A percentile compares a stretch with the other conserved stretches of the same genome.
Conservation (phyloP, 768 basidiomycete species). For the Saitozyma podzolica region DNA sequence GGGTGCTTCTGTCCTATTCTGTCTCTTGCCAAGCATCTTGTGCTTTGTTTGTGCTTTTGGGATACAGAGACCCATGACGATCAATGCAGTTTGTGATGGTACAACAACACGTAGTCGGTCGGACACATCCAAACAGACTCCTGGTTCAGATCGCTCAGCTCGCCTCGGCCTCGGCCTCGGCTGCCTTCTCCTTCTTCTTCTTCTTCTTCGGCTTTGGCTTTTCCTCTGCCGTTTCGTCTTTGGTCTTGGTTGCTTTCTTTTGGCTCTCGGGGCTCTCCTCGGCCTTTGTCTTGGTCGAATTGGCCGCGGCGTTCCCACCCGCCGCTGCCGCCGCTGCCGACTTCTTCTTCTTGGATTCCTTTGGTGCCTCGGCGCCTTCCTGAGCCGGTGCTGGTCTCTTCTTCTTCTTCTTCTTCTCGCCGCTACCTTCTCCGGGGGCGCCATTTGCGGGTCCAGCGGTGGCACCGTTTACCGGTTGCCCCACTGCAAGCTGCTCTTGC, state of each 20-base stretch:
- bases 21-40: too few species aligned
- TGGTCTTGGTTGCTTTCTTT: conserved; percentile 8
- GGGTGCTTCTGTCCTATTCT: too few species aligned
- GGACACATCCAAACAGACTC: too few species aligned
- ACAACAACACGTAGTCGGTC: too few species aligned
- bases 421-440: conserved; percentile 1
- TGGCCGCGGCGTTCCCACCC: background rate
- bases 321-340: conserved; percentile 17
- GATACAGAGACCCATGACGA: too few species aligned
- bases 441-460: background rate
- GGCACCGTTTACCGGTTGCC: too few species aligned
- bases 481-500: too few species aligned
- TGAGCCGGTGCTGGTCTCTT: conserved; percentile 21
- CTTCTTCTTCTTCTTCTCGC: conserved; percentile 37
- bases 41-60: too few species aligned
- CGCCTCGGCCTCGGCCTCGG: too few species aligned
- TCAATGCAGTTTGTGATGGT: too few species aligned
- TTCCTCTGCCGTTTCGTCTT: conserved; percentile 7
- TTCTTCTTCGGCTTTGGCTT: conserved; percentile 23
- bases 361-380: conserved; percentile 10
- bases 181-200: conserved; percentile 19
- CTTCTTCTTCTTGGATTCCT: conserved; percentile 28
- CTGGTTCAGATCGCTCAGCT: too few species aligned
- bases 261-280: conserved; percentile 19
- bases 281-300: background rate